Conservation (phyloP, 805 yeast genomes). For the Barnettozyma botsteinii region DNA sequence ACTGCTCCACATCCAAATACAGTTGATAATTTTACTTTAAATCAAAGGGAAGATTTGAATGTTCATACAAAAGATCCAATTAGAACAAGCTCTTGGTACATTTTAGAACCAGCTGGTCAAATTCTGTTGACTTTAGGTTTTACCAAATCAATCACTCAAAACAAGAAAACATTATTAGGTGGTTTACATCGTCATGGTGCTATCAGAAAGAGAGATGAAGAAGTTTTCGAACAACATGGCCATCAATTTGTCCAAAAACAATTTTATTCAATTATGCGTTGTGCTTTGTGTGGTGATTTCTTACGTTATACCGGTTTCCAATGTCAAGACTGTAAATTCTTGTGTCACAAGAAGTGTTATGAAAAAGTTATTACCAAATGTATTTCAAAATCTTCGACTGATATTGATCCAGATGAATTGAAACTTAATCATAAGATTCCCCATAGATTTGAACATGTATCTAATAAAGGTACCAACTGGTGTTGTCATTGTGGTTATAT, state of each 20-base stretch:
- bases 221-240: constrained; percentile 91
- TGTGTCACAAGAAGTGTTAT: constrained; percentile 78
- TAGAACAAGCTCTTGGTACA: constrained; percentile 76
- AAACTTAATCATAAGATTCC: constrained; percentile 94
- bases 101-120: constrained; percentile 92
- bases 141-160: constrained; percentile 54
- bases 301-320: constrained; percentile 81
- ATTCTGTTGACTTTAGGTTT: constrained; percentile 73
- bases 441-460: constrained; percentile 87
- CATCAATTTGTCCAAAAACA: constrained; percentile 95
- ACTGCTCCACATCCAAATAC: constrained; percentile 15
- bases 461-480: constrained; percentile 97
- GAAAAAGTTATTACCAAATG: constrained; percentile 78
- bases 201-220: constrained; percentile 83
- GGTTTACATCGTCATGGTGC: constrained; percentile 96
- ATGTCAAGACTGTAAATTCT: constrained; percentile 77
- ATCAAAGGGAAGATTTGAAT: constrained; percentile 10
- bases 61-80: constrained; percentile 26
- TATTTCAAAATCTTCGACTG: constrained; percentile 69
- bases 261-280: constrained; percentile 92
- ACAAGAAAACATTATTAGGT: constrained; percentile 42
- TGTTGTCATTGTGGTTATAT: constrained; percentile 99
- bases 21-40: constrained; percentile 21
- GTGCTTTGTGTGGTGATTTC: constrained; percentile 96
- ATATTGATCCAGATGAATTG: constrained; percentile 64